Evolutionary conservation across 257 asterid species (phyloP).

Genomic region (Anisodus acutangulus): DNA sequence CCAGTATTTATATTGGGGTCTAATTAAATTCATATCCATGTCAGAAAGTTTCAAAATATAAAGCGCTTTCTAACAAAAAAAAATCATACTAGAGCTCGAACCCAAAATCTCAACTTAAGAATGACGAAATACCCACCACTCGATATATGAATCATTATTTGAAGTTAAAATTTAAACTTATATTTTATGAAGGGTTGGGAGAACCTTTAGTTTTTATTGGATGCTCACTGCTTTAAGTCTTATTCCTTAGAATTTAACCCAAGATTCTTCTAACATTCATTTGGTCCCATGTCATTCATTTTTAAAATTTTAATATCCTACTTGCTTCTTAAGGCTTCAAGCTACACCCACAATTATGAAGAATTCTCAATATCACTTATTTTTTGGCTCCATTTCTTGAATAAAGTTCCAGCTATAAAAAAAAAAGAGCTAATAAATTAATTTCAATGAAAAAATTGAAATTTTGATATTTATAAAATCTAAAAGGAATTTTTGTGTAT

Average conservation of each 20-base stretch:
- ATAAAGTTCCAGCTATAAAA: not conserved
- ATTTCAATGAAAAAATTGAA: too few relatives aligned
- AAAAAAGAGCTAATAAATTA: not conserved
- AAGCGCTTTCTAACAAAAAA: not conserved
- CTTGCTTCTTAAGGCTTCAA: not conserved
- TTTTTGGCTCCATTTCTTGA: not conserved
- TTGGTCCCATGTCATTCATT: not conserved
- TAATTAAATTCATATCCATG: fast-evolving
- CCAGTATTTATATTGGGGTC: fast-evolving
- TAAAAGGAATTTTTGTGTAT: too few relatives aligned
- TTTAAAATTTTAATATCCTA: not conserved
- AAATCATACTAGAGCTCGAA: fast-evolving
- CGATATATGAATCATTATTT: not conserved
- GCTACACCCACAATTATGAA: not conserved
- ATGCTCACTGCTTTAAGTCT: not conserved
- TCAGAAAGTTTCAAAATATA: not conserved
- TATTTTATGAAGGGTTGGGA: not conserved
- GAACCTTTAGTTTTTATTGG: not conserved
- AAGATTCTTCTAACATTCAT: not conserved
- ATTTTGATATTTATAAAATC: too few relatives aligned
- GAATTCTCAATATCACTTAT: not conserved
- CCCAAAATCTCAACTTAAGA: fast-evolving
- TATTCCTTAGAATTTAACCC: slow-evolving; percentile 6
- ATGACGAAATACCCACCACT: not conserved
- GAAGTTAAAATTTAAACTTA: not conserved